These are phyloP conservation scores for Byssoonygena ceratinophila DNA, from an alignment of 2,329 filamentous ascomycete genomes.

Conservation along the genomic window DNA sequence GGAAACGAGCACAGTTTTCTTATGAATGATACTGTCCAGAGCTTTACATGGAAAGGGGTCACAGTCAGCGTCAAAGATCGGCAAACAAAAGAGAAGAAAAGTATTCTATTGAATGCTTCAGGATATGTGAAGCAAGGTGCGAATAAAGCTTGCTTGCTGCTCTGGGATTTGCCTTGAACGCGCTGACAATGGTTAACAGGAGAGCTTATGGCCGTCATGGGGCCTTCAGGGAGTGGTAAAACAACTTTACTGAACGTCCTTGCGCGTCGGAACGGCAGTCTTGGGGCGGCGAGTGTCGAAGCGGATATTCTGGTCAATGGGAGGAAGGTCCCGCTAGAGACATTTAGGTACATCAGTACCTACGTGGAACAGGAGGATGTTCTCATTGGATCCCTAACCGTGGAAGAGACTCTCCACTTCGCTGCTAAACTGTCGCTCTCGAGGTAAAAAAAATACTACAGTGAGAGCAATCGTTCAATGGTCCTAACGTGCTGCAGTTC, in stretches of 20 bases:
- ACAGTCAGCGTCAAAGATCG: constrained; percentile 64
- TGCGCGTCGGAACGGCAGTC: constrained; percentile 49
- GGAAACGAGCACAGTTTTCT: constrained; percentile 23
- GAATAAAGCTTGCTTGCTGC: constrained; percentile 4
- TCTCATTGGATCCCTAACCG: constrained; percentile 68
- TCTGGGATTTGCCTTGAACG: not conserved
- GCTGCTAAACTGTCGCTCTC: constrained; percentile 57
- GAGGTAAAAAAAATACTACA: constrained; percentile 34
- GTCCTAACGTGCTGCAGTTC: constrained; percentile 27
- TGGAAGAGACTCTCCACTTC: constrained; percentile 68
- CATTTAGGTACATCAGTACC: constrained; percentile 56
- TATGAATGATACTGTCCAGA: constrained; percentile 52
- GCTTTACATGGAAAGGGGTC: constrained; percentile 56
- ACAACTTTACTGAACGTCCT: constrained; percentile 75
- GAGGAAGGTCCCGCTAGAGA: constrained; percentile 39
- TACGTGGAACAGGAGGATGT: constrained; percentile 88
- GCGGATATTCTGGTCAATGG: constrained; percentile 56
- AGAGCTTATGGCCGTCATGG: constrained; percentile 71
- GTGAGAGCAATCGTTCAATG: not conserved
- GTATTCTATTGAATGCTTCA: constrained; percentile 52
- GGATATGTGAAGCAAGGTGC: constrained; percentile 55
- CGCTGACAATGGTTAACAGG: constrained; percentile 35
- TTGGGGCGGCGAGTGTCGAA: constrained; percentile 42
- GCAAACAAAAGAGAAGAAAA: constrained; percentile 51
- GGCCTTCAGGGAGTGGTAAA: constrained; percentile 63